Evolutionary conservation across 164 flowering plant species (phyloP).

Genomic region (Tetrastigma voinierianum): DNA sequence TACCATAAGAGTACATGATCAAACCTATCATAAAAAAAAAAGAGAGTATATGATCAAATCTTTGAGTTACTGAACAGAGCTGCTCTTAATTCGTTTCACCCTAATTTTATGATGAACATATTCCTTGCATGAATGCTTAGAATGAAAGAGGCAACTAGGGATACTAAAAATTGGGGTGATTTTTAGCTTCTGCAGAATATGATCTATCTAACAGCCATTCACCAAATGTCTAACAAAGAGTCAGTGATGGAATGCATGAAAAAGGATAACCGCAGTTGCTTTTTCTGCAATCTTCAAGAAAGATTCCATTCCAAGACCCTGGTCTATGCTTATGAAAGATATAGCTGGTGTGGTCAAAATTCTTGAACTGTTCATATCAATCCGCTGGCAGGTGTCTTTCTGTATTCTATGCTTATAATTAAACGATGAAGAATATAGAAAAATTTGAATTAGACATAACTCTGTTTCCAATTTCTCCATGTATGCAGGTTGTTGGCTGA

Average conservation of each 20-base stretch:
- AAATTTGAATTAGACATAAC: not conserved
- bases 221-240: constrained; percentile 28
- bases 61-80: too few relatives aligned
- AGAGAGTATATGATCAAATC: too few relatives aligned
- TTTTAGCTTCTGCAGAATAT: constrained; percentile 30
- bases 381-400: constrained; percentile 35
- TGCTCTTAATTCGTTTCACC: too few relatives aligned
- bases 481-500: constrained; percentile 56
- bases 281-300: constrained; percentile 31
- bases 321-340: constrained; percentile 25
- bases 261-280: constrained; percentile 46
- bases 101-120: too few relatives aligned
- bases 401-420: not conserved
- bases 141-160: too few relatives aligned
- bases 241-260: constrained; percentile 29
- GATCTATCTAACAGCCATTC: not conserved
- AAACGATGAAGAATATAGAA: not conserved
- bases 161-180: too few relatives aligned
- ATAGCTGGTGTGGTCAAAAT: constrained; percentile 70
- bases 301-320: constrained; percentile 7
- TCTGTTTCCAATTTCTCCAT: not conserved
- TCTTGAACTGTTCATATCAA: constrained; percentile 42
- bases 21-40: too few relatives aligned
- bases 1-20: too few relatives aligned
- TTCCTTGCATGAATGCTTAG: too few relatives aligned